phyloP scores from a whole-genome alignment of 306 rosid species.

The Malus fusca region DNA sequence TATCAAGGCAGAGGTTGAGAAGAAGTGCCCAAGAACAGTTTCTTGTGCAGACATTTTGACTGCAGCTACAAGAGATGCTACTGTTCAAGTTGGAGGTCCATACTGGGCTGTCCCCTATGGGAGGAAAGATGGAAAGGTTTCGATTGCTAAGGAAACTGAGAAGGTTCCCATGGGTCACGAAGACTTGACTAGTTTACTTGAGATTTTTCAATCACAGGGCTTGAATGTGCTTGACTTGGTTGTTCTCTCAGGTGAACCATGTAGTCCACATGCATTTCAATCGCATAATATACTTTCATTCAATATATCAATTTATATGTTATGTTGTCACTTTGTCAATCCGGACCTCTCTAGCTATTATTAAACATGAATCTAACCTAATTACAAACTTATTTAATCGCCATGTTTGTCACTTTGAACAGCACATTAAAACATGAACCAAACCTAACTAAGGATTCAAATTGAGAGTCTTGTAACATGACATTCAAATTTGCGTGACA shows the following conservation, averaged over 20 bases:
- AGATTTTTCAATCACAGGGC: constrained; percentile 58
- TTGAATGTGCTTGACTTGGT: constrained; percentile 55
- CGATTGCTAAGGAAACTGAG: constrained; percentile 50
- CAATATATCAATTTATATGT: background rate
- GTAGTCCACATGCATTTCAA: background rate
- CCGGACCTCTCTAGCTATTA: no score
- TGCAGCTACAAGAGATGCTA: constrained; percentile 67
- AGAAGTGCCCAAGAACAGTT: constrained; percentile 51
- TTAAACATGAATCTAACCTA: no score
- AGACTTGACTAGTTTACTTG: constrained; percentile 48
- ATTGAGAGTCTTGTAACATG: background rate
- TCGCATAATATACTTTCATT: background rate
- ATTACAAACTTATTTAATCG: background rate
- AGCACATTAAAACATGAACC: background rate
- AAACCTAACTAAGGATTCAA: background rate
- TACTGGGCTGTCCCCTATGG: constrained; percentile 71
- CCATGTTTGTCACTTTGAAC: background rate
- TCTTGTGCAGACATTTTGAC: constrained; percentile 76
- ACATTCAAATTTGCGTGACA: background rate
- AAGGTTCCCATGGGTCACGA: constrained; percentile 63
- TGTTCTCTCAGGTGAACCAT: constrained; percentile 57
- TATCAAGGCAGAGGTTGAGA: constrained; percentile 67
- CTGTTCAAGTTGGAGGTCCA: constrained; percentile 55
- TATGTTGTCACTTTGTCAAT: no score
- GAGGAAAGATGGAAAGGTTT: constrained; percentile 57